These are phyloP conservation scores for Botrytis cinerea DNA, from an alignment of 2,329 filamentous ascomycete genomes.

Conservation along the genomic window DNA sequence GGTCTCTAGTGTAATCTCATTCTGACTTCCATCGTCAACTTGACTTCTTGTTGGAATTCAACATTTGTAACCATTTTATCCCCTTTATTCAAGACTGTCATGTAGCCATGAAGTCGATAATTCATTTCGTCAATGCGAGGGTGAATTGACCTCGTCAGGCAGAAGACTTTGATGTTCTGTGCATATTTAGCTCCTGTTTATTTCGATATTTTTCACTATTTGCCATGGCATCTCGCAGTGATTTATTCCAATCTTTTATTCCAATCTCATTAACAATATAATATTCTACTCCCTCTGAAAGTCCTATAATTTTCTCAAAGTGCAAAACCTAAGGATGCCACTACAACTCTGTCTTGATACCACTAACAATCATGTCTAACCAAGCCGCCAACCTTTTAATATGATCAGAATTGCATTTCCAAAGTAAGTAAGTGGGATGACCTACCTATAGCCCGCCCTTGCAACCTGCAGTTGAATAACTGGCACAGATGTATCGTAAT, in stretches of 20 bases:
- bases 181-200: neutral
- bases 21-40: neutral
- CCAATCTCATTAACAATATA: neutral
- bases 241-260: neutral
- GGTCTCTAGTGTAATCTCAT: neutral
- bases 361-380: slow-evolving; percentile 61
- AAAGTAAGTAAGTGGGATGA: slow-evolving; percentile 4
- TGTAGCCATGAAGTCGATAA: neutral
- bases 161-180: neutral
- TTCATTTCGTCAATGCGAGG: neutral
- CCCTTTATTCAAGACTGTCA: neutral
- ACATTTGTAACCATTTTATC: neutral
- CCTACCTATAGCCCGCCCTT: slow-evolving; percentile 62
- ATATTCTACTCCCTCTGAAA: neutral
- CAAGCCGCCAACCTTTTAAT: slow-evolving; percentile 57
- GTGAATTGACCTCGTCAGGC: neutral
- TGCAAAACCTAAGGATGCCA: neutral
- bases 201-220: neutral
- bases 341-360: slow-evolving; percentile 33
- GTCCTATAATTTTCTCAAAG: neutral
- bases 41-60: neutral
- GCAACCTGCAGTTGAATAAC: slow-evolving; percentile 68
- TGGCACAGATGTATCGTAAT: slow-evolving; percentile 64
- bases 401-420: slow-evolving; percentile 6
- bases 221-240: neutral